These are phyloP conservation scores for Thalassiosira ordinaria DNA, from an alignment of 352 stramenopile species.

Conservation along the genomic window DNA sequence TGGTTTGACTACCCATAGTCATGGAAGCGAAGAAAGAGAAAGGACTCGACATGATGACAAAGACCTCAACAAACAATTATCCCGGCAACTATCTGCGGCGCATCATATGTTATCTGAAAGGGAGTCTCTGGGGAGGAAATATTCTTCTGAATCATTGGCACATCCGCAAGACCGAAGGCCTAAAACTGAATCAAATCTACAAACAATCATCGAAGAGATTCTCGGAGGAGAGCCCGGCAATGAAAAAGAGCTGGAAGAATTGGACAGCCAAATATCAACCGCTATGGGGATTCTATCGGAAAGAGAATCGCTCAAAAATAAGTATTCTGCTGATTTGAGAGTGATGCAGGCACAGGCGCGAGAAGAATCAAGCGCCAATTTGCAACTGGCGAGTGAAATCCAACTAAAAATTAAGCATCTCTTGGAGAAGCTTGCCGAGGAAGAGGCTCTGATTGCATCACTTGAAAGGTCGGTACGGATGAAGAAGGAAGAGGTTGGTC, in stretches of 20 bases:
- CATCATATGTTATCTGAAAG: neutral
- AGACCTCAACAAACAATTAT: no score
- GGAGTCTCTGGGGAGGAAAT: neutral
- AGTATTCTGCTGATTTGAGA: neutral
- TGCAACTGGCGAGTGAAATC: constrained; percentile 1
- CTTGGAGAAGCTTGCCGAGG: neutral
- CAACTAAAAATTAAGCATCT: constrained; percentile 6
- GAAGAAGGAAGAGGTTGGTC: constrained; percentile 6
- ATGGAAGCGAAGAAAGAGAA: neutral
- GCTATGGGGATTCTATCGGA: neutral
- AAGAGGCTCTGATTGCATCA: neutral
- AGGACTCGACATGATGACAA: no score
- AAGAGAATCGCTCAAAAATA: neutral
- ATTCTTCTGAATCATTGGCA: neutral
- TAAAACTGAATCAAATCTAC: neutral
- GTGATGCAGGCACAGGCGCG: neutral
- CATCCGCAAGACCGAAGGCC: neutral
- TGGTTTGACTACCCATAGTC: neutral
- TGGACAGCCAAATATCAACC: constrained; percentile 3
- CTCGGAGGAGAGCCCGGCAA: neutral
- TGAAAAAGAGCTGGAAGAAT: constrained; percentile 6
- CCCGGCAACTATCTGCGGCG: neutral
- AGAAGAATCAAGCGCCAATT: constrained; percentile 5
- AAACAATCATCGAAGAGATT: neutral
- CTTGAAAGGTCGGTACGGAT: neutral